phyloP scores from a whole-genome alignment of 306 rosid genomes.

The Corylus avellana region DNA sequence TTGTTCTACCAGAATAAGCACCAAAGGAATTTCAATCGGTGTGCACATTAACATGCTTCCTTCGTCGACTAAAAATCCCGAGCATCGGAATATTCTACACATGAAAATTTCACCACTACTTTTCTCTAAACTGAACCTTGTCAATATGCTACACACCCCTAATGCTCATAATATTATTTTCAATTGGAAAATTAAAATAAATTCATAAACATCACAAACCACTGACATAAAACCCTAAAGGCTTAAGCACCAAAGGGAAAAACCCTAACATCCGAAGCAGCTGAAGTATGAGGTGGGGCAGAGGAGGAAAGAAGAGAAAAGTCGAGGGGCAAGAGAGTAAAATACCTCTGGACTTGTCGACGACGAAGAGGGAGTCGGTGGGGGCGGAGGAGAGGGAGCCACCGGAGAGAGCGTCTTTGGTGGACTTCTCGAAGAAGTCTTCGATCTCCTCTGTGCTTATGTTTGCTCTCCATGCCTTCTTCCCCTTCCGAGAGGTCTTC shows the following conservation, averaged over 20 bases:
- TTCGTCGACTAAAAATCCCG: slow-evolving; percentile 14
- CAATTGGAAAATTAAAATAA: neutral
- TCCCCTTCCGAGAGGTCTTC: slow-evolving; percentile 77
- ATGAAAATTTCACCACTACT: neutral
- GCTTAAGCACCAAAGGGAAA: neutral
- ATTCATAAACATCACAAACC: neutral
- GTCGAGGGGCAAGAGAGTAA: neutral
- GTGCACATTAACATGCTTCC: slow-evolving; percentile 23
- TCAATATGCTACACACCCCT: neutral
- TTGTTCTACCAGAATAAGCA: neutral
- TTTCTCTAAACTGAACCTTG: neutral
- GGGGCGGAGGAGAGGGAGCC: slow-evolving; percentile 59
- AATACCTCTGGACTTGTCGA: slow-evolving; percentile 70
- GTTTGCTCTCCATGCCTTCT: slow-evolving; percentile 88
- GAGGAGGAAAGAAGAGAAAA: neutral
- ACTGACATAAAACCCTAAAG: neutral
- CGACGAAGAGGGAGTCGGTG: slow-evolving; percentile 60
- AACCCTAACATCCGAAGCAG: neutral
- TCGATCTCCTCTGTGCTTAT: slow-evolving; percentile 80
- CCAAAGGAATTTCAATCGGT: slow-evolving; percentile 13
- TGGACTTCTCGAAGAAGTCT: slow-evolving; percentile 68
- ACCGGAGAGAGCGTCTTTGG: slow-evolving; percentile 77
- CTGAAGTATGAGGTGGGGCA: neutral
- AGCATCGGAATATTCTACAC: slow-evolving; percentile 29
- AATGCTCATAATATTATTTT: too few relatives aligned